Conservation (phyloP, 2,329 filamentous ascomycete species). For the Scorias spongiosa region DNA sequence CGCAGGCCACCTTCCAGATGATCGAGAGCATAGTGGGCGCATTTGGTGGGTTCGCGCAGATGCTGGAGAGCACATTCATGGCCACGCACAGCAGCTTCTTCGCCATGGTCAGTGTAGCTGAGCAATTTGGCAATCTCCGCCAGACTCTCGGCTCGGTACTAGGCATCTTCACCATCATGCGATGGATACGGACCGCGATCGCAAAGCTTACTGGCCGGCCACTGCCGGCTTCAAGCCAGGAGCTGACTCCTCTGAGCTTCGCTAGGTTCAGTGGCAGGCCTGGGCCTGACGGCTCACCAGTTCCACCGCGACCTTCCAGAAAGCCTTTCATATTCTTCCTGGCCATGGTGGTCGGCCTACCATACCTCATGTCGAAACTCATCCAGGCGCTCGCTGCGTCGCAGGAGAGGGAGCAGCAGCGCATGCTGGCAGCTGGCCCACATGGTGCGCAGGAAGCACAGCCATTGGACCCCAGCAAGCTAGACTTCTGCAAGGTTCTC, state of each 20-base stretch:
- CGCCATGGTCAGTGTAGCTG: slow-evolving; percentile 95
- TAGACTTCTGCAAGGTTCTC: slow-evolving; percentile 89
- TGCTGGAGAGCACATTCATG: slow-evolving; percentile 99
- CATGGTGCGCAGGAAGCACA: slow-evolving; percentile 28
- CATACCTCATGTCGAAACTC: slow-evolving; percentile 93
- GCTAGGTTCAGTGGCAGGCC: slow-evolving; percentile 63
- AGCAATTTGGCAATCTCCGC: slow-evolving; percentile 86
- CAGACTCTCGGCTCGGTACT: slow-evolving; percentile 87
- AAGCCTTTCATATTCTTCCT: slow-evolving; percentile 96
- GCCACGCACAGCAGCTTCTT: slow-evolving; percentile 98
- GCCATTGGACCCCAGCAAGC: slow-evolving; percentile 68
- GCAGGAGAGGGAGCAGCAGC: slow-evolving; percentile 68
- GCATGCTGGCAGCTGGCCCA: slow-evolving; percentile 37
- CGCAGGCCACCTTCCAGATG: slow-evolving; percentile 93
- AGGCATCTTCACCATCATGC: slow-evolving; percentile 88
- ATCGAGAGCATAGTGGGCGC: slow-evolving; percentile 93
- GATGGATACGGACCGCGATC: slow-evolving; percentile 83
- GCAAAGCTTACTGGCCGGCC: slow-evolving; percentile 88
- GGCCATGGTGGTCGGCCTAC: slow-evolving; percentile 82
- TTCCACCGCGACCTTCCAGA: slow-evolving; percentile 61
- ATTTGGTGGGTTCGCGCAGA: slow-evolving; percentile 95
- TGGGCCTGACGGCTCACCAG: slow-evolving; percentile 51
- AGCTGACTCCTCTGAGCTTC: slow-evolving; percentile 82
- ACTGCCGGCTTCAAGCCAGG: slow-evolving; percentile 69
- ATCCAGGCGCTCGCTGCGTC: slow-evolving; percentile 71